Evolutionary conservation across 306 rosid genomes (phyloP), one percentile per base, ranked within the genome.

Genomic region (Cyamopsis tetragonoloba): DNA sequence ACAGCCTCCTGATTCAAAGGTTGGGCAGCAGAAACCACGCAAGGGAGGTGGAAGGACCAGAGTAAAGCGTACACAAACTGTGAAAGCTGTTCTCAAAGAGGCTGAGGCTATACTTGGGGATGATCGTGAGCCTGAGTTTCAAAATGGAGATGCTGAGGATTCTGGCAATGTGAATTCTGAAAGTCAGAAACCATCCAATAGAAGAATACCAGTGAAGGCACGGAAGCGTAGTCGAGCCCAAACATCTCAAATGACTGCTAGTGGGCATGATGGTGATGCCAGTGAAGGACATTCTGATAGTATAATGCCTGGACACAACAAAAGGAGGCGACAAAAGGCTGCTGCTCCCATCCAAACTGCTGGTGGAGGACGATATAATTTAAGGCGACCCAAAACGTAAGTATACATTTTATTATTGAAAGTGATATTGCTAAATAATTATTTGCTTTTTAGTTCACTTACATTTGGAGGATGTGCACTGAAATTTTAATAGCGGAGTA

Each of bases 51-150:
- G 88, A 48, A 80, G 76, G 78, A 2, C 79, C 50, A 77, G 80
- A 70, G 62, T 81, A 27, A 66, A 48, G 79, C 86, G 91, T 38
- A 72, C 93, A 2, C 80, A 67, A 14, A 71, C 96, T 23, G 86
- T 84, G 62, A 86, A 80, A 72, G 82, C 85, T 3, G 97, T 86
- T 70, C 82, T 86, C 23, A 76, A 83, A 73, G 98, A 93, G 68
- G 95, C 97, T 19, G 77, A 85, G 79, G 74, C 82, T 63, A 44
- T 92, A 48, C 86, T 89, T 11, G 98, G 92, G 50, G 88, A 83
- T 66, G 76, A 71, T 26, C 81, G 34, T 31, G 87, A 82, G 73
- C 63, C 76, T 27, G 86, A 77, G 68, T 79, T 79, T 79, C 83
- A 79, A 22, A 85, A 92, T 70, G 96, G 93, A 65, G 73, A 70